These are phyloP conservation scores for Heterobasidion annosum DNA, from an alignment of 1,284 basidiomycete genomes.

Conservation along the genomic window DNA sequence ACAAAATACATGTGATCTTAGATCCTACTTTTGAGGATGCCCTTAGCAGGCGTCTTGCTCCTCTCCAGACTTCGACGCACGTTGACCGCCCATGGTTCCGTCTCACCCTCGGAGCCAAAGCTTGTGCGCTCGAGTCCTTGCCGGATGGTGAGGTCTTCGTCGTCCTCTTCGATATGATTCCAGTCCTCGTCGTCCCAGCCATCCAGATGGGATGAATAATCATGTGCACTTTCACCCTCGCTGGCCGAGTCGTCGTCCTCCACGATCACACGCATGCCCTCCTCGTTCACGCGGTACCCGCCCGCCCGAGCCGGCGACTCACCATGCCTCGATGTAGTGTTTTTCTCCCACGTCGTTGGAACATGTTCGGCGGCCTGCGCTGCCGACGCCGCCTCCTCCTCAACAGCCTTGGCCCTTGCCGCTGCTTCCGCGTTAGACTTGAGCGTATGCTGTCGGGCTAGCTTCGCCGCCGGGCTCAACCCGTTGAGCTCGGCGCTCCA, in stretches of 20 bases:
- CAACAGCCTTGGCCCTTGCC: conserved; percentile 54
- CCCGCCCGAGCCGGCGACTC: conserved; percentile 31
- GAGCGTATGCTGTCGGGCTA: conserved; percentile 84
- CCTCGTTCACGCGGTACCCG: conserved; percentile 45
- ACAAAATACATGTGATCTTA: no score
- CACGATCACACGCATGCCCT: conserved; percentile 57
- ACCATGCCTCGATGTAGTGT: conserved; percentile 51
- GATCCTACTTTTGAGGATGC: conserved; percentile 83
- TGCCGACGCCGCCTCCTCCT: conserved; percentile 31
- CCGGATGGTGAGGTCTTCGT: conserved; percentile 55
- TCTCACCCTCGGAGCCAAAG: conserved; percentile 42
- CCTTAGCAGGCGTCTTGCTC: conserved; percentile 60
- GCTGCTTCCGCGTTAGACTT: conserved; percentile 80
- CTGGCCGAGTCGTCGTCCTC: conserved; percentile 57
- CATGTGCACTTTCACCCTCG: conserved; percentile 24
- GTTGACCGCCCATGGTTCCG: conserved; percentile 65
- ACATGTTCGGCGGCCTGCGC: conserved; percentile 31
- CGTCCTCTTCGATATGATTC: conserved; percentile 15
- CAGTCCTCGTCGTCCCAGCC: conserved; percentile 65
- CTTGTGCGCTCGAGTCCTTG: conserved; percentile 35
- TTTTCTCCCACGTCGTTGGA: conserved; percentile 72
- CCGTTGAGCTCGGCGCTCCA: conserved; percentile 57
- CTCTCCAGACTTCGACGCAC: conserved; percentile 59
- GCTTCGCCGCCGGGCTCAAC: conserved; percentile 86
- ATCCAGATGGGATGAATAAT: conserved; percentile 27